These are phyloP conservation scores for Fulvia fulva DNA, from an alignment of 2,329 filamentous ascomycete species.

Conservation along the genomic window DNA sequence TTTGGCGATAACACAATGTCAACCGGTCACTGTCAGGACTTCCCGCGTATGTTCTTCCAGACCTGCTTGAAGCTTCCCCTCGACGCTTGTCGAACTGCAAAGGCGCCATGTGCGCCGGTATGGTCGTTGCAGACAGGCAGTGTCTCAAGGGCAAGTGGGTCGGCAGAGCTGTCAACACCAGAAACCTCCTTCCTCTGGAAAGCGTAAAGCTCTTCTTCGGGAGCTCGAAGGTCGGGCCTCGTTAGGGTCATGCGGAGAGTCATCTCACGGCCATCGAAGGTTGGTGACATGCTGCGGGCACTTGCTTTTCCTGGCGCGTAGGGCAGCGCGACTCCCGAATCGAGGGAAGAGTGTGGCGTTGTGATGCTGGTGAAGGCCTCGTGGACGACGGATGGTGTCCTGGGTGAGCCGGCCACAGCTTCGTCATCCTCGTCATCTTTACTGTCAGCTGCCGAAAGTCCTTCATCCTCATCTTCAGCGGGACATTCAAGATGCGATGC, in stretches of 20 bases:
- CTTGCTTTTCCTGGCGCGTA: conserved; percentile 7
- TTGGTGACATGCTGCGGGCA: conserved; percentile 15
- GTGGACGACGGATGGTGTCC: conserved; percentile 11
- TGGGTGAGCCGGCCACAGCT: conserved; percentile 2
- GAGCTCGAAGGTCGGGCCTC: conserved; percentile 74
- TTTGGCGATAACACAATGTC: not conserved
- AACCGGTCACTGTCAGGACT: conserved; percentile 3
- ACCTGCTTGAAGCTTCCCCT: conserved; percentile 25
- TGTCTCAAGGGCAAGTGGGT: conserved; percentile 54
- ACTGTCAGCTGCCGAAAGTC: conserved; percentile 11
- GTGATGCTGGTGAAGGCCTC: not conserved
- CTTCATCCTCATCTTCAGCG: conserved; percentile 8
- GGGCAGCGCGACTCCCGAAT: conserved; percentile 34
- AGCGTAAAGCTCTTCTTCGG: conserved; percentile 68
- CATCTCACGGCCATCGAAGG: conserved; percentile 65
- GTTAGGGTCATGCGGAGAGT: conserved; percentile 95
- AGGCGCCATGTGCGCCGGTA: conserved; percentile 41
- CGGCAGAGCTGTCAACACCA: conserved; percentile 32
- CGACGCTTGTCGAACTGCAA: conserved; percentile 33
- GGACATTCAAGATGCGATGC: conserved; percentile 16
- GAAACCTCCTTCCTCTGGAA: conserved; percentile 27
- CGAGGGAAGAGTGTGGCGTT: conserved; percentile 32
- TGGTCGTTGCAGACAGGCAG: conserved; percentile 41
- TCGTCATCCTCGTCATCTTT: conserved; percentile 14
- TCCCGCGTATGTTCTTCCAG: conserved; percentile 24